Evolutionary conservation across 345 rosid genomes (phyloP).

Genomic region (Bruguiera gymnorhiza): DNA sequence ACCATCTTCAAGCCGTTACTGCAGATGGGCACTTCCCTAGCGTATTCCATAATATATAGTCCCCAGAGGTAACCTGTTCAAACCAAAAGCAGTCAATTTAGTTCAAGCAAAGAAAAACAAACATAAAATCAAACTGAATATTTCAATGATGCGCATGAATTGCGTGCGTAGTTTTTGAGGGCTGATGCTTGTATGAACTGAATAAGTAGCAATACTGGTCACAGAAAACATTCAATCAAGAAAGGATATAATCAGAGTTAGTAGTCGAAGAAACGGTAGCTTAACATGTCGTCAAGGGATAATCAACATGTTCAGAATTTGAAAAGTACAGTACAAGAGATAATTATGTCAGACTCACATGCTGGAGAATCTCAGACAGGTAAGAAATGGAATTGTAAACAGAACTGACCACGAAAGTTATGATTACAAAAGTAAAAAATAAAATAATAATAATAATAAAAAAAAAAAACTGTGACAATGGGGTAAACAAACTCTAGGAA

Average conservation of each 20-base stretch:
- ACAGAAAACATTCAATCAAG: too few relatives aligned
- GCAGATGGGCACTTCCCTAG: slow-evolving; percentile 76
- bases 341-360: neutral
- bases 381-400: neutral
- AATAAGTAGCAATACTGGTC: too few relatives aligned
- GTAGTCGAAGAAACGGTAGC: too few relatives aligned
- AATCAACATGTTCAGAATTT: too few relatives aligned
- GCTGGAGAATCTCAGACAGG: neutral
- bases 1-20: slow-evolving; percentile 4
- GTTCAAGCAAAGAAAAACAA: neutral
- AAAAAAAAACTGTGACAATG: neutral
- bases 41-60: slow-evolving; percentile 93
- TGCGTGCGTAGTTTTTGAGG: too few relatives aligned
- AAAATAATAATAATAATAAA: too few relatives aligned
- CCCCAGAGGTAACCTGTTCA: slow-evolving; percentile 70
- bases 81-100: neutral
- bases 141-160: too few relatives aligned
- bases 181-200: too few relatives aligned
- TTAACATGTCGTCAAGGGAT: too few relatives aligned
- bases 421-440: neutral
- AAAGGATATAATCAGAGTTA: too few relatives aligned
- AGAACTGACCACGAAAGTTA: neutral
- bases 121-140: too few relatives aligned
- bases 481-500: neutral
- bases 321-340: neutral